Evolutionary conservation across 441 rosid genomes (phyloP).

Genomic region (Francoa sonchifolia): DNA sequence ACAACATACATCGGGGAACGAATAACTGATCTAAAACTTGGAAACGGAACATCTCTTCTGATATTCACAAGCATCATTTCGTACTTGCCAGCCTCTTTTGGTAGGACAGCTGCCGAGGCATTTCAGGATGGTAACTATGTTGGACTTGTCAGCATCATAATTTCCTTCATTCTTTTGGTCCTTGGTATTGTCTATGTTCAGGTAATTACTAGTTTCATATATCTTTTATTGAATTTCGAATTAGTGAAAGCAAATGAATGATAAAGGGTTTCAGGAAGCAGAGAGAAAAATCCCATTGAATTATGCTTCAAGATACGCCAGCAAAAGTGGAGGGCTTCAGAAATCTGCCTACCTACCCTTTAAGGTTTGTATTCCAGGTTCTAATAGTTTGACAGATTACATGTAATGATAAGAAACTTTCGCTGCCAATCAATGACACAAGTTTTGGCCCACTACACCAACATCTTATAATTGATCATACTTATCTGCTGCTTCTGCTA

Average conservation of each 20-base stretch:
- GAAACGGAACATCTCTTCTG: slow-evolving; percentile 89
- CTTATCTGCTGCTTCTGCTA: not conserved
- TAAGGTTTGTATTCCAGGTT: slow-evolving; percentile 39
- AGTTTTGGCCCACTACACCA: no score
- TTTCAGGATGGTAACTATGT: slow-evolving; percentile 81
- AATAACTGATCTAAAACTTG: slow-evolving; percentile 86
- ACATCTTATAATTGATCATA: no score
- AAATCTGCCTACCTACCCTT: slow-evolving; percentile 90
- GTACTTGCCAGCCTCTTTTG: slow-evolving; percentile 94
- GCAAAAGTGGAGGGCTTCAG: slow-evolving; percentile 71
- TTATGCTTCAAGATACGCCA: slow-evolving; percentile 84
- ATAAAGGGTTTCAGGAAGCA: slow-evolving; percentile 70
- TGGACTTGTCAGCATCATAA: slow-evolving; percentile 56
- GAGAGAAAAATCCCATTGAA: slow-evolving; percentile 95
- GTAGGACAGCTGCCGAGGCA: slow-evolving; percentile 72
- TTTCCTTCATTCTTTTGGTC: slow-evolving; percentile 73
- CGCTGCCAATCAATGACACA: no score
- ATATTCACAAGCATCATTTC: slow-evolving; percentile 95
- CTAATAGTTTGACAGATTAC: not conserved
- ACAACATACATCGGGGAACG: slow-evolving; percentile 84
- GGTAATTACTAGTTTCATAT: slow-evolving; percentile 38
- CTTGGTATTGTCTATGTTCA: slow-evolving; percentile 93
- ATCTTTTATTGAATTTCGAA: slow-evolving; percentile 6
- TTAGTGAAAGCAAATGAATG: slow-evolving; percentile 11
- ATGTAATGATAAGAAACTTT: no score